A percentile compares a stretch with the other conserved stretches of the same genome.
phyloP scores from a whole-genome alignment of 805 yeast genomes.

The Candida ascalaphidarum region DNA sequence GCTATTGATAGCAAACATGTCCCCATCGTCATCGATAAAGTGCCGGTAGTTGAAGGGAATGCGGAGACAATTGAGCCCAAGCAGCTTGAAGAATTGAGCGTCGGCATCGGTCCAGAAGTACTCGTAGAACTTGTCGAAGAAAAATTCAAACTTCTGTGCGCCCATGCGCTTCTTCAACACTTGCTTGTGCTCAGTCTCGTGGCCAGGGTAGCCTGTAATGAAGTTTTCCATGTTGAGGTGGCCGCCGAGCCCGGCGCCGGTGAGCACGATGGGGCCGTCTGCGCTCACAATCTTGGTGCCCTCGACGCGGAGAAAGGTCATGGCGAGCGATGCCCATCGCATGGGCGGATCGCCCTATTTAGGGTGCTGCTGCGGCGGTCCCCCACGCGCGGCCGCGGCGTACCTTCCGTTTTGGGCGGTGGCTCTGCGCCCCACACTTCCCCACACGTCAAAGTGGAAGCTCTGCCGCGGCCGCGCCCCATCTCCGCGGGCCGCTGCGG shows the following conservation, averaged over 20 bases:
- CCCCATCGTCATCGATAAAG: conserved; percentile 38
- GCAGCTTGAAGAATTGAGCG: conserved; percentile 34
- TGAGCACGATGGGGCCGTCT: conserved; percentile 35
- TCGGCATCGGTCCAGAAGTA: conserved; percentile 46
- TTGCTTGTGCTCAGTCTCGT: conserved; percentile 41
- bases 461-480: too few species aligned
- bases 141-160: conserved; percentile 37
- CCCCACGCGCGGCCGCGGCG: too few species aligned
- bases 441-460: too few species aligned
- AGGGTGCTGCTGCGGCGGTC: too few species aligned
- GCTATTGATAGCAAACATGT: conserved; percentile 32
- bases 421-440: too few species aligned
- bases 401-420: too few species aligned
- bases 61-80: conserved; percentile 39
- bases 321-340: neutral
- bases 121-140: conserved; percentile 44
- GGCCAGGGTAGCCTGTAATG: conserved; percentile 49
- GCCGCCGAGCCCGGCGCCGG: conserved; percentile 43
- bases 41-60: conserved; percentile 47
- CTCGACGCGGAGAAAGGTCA: conserved; percentile 25
- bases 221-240: conserved; percentile 49
- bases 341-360: too few species aligned
- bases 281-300: conserved; percentile 45
- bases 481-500: too few species aligned
- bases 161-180: conserved; percentile 34